phyloP scores from a whole-genome alignment of 2,329 filamentous ascomycete species.

The Helicocarpus griseus region DNA sequence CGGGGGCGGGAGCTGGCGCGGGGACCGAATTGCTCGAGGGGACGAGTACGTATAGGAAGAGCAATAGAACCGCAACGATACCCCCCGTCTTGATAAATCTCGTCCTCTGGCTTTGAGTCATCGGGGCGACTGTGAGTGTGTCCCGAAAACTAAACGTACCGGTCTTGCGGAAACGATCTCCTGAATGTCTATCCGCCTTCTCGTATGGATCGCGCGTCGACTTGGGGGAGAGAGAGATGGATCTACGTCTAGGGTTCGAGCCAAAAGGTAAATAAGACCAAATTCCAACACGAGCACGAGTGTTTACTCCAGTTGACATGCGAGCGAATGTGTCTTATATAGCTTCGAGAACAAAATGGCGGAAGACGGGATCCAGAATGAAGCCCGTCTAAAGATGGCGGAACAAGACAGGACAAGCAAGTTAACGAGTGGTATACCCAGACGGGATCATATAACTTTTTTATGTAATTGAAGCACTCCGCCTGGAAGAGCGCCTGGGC shows the following conservation, averaged over 20 bases:
- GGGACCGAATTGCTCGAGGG: slow-evolving; percentile 22
- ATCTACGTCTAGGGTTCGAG: slow-evolving; percentile 41
- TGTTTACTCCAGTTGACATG: slow-evolving; percentile 48
- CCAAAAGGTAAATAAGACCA: slow-evolving; percentile 45
- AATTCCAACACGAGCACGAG: slow-evolving; percentile 39
- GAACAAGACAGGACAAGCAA: slow-evolving; percentile 2
- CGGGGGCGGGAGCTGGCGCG: not conserved
- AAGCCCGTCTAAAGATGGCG: not conserved
- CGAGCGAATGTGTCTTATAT: slow-evolving; percentile 27
- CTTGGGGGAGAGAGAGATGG: slow-evolving; percentile 41
- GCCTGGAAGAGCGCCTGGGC: not conserved
- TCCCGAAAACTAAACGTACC: slow-evolving; percentile 34
- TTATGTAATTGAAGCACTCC: not conserved
- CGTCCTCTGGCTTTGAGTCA: slow-evolving; percentile 54
- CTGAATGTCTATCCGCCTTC: slow-evolving; percentile 36
- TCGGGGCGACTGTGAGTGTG: slow-evolving; percentile 33
- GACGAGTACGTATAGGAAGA: slow-evolving; percentile 48
- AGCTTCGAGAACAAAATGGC: not conserved
- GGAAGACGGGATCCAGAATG: not conserved
- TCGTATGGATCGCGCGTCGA: slow-evolving; percentile 36
- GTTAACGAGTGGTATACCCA: slow-evolving; percentile 8
- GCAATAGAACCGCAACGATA: slow-evolving; percentile 47
- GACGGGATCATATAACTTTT: slow-evolving; percentile 1
- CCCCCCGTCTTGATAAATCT: slow-evolving; percentile 54
- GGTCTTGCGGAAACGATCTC: slow-evolving; percentile 22